Conservation (phyloP, 192 early-diverging fungal genomes). For the Borealophlyctis nickersoniae region DNA sequence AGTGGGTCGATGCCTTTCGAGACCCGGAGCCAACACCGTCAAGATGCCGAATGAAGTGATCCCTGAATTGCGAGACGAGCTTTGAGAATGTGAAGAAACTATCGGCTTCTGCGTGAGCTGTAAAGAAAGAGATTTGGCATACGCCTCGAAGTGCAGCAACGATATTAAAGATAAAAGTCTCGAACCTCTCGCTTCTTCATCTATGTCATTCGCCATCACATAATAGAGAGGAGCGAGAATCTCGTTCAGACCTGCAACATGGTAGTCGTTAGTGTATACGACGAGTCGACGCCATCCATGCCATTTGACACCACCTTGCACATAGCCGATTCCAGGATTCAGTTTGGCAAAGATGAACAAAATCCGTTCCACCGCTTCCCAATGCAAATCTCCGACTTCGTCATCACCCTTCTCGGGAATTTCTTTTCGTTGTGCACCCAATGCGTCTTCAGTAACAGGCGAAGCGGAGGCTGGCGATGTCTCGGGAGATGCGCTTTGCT, state of each 20-base stretch:
- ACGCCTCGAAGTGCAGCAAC: neutral
- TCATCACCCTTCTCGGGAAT: neutral
- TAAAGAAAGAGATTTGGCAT: neutral
- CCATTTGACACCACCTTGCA: too few relatives aligned
- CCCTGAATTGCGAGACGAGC: conserved; percentile 68
- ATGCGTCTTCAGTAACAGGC: neutral
- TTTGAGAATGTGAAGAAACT: conserved; percentile 73
- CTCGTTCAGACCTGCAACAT: conserved; percentile 91
- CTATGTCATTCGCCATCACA: conserved; percentile 60
- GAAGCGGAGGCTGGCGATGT: neutral
- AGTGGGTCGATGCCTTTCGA: neutral
- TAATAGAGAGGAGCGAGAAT: conserved; percentile 78
- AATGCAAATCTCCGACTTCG: conserved; percentile 60
- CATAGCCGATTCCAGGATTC: conserved; percentile 78
- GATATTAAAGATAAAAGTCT: conserved; percentile 26
- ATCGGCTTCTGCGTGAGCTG: conserved; percentile 76
- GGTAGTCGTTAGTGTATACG: too few relatives aligned
- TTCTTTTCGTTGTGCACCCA: neutral
- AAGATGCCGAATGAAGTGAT: conserved; percentile 74
- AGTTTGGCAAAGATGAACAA: conserved; percentile 76
- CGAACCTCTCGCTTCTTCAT: conserved; percentile 34
- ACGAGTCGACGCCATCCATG: too few relatives aligned
- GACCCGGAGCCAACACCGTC: conserved; percentile 43
- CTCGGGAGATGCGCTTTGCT: neutral
- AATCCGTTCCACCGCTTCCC: conserved; percentile 74